Conservation (phyloP, 2,329 filamentous ascomycete genomes). For the Lachnellula suecica region DNA sequence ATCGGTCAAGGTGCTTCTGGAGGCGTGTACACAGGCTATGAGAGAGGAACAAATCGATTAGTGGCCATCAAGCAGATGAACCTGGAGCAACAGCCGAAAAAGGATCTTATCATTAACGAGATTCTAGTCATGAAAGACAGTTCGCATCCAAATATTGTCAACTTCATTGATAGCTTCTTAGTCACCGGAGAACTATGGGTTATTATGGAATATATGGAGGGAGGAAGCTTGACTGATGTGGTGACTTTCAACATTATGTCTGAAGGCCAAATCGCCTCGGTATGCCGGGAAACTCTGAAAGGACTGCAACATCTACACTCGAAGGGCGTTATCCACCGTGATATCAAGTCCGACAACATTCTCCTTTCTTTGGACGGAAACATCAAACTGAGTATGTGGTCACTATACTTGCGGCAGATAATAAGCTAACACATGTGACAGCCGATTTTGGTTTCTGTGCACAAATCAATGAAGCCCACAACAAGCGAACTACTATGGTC, state of each 20-base stretch:
- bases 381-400: slow-evolving; percentile 86
- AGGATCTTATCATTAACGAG: slow-evolving; percentile 98
- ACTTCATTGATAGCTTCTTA: slow-evolving; percentile 97
- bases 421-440: slow-evolving; percentile 42
- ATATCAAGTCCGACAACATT: slow-evolving; percentile 99
- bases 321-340: slow-evolving; percentile 95
- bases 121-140: slow-evolving; percentile 99
- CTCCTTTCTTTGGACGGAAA: slow-evolving; percentile 89
- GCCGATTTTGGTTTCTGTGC: slow-evolving; percentile 99
- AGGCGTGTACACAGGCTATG: slow-evolving; percentile 90
- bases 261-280: slow-evolving; percentile 93
- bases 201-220: slow-evolving; percentile 99
- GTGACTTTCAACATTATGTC: slow-evolving; percentile 99
- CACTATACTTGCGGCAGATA: not conserved
- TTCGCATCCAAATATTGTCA: slow-evolving; percentile 97
- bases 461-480: slow-evolving; percentile 95
- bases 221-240: slow-evolving; percentile 94
- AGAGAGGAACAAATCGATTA: slow-evolving; percentile 77
- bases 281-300: slow-evolving; percentile 89
- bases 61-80: slow-evolving; percentile 99
- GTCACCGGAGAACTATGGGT: slow-evolving; percentile 93
- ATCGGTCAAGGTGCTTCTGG: slow-evolving; percentile 97
- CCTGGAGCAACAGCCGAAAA: slow-evolving; percentile 96
- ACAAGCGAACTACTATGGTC: slow-evolving; percentile 98
- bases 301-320: slow-evolving; percentile 94